Percentiles rank a stretch among this genome's conserved stretches.
Evolutionary conservation across 208 protist species (phyloP).

Genomic region (Acanthamoeba royreba): DNA sequence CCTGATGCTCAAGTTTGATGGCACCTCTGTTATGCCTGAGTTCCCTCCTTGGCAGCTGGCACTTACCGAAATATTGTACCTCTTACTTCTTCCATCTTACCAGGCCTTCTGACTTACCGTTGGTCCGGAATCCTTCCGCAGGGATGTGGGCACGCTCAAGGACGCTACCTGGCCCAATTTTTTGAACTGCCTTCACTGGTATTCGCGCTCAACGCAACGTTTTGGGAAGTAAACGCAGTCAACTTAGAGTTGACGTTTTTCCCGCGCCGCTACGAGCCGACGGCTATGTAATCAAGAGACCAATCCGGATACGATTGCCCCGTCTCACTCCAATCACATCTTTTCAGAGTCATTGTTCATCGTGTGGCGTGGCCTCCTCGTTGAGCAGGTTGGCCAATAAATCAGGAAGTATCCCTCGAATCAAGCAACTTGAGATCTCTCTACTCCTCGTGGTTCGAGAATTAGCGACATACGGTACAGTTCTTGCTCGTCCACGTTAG

Average conservation of each 20-base stretch:
- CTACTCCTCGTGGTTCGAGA: background rate
- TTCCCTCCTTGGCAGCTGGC: background rate
- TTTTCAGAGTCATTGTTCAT: no score
- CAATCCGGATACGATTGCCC: no score
- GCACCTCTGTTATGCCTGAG: background rate
- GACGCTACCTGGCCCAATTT: background rate
- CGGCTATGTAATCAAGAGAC: no score
- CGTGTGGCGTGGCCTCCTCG: no score
- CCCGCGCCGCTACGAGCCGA: background rate
- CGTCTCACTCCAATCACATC: no score
- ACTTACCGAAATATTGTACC: background rate
- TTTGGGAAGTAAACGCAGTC: background rate
- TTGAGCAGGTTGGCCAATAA: no score
- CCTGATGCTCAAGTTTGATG: conserved; percentile 2
- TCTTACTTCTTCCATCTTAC: background rate
- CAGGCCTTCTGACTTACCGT: background rate
- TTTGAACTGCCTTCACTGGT: background rate
- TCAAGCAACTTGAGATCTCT: background rate
- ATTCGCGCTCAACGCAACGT: background rate
- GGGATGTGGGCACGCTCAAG: background rate
- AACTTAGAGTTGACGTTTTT: background rate
- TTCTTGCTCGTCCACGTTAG: background rate
- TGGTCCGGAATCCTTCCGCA: background rate
- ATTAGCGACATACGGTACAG: background rate
- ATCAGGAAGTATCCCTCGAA: no score